Evolutionary conservation across 805 yeast genomes (phyloP).

Genomic region (Metschnikowia aberdeeniae): DNA sequence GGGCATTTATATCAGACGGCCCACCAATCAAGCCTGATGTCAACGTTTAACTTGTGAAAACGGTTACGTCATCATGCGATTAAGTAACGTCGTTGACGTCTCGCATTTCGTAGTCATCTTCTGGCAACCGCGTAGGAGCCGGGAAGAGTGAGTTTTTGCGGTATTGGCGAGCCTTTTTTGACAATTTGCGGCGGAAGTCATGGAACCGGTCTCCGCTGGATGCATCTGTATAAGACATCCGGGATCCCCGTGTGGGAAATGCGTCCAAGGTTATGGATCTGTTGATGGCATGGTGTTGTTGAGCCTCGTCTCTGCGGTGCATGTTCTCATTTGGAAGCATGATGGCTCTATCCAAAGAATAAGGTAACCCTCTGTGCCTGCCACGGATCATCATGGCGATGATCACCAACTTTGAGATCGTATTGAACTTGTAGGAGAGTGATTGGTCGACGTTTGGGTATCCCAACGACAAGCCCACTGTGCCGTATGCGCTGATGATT

Average conservation of each 20-base stretch:
- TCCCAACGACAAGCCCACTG: conserved; percentile 90
- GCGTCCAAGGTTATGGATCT: conserved; percentile 18
- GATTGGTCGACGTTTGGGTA: conserved; percentile 66
- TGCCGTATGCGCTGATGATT: conserved; percentile 91
- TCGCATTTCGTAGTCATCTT: conserved; percentile 11
- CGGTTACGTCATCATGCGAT: too few relatives aligned
- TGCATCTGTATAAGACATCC: conserved; percentile 8
- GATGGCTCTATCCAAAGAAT: conserved; percentile 89
- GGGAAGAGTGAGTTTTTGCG: conserved; percentile 17
- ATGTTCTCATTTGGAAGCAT: conserved; percentile 72
- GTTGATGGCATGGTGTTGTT: conserved; percentile 47
- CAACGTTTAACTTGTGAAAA: too few relatives aligned
- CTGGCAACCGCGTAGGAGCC: conserved; percentile 16
- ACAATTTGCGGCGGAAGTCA: conserved; percentile 8
- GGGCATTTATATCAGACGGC: too few relatives aligned
- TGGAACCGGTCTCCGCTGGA: conserved; percentile 10
- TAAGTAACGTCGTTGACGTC: neutral
- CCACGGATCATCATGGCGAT: conserved; percentile 92
- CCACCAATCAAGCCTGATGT: too few relatives aligned
- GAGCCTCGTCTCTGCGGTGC: conserved; percentile 56
- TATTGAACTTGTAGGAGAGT: conserved; percentile 65
- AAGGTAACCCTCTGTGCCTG: conserved; percentile 94
- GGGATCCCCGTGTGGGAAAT: conserved; percentile 10
- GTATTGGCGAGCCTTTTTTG: conserved; percentile 14
- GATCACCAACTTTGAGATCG: conserved; percentile 75